Conservation (phyloP, 768 basidiomycete genomes). For the Collybia sp. region DNA sequence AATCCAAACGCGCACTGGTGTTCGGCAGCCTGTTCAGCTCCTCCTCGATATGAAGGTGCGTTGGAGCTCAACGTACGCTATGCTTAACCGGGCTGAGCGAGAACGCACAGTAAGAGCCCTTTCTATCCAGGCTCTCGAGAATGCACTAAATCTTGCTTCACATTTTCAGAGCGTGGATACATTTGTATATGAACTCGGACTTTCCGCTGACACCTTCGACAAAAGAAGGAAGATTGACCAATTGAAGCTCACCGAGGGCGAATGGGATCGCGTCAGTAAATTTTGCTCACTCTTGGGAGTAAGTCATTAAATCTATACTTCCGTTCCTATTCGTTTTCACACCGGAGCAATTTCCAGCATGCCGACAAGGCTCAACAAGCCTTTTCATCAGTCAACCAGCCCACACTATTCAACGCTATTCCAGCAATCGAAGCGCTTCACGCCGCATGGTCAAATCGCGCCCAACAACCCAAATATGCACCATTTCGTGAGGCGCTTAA, state of each 20-base stretch:
- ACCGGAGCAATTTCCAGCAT: too few relatives aligned
- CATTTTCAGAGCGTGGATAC: too few relatives aligned
- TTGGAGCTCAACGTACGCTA: constrained; percentile 14
- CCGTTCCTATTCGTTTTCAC: too few relatives aligned
- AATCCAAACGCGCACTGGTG: constrained; percentile 3
- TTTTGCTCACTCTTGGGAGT: neutral
- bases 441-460: constrained; percentile 16
- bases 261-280: neutral
- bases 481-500: constrained; percentile 15
- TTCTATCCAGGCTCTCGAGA: too few relatives aligned
- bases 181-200: constrained; percentile 1
- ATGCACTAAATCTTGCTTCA: too few relatives aligned
- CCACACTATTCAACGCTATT: constrained; percentile 21
- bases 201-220: neutral
- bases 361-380: too few relatives aligned
- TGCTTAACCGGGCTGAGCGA: constrained; percentile 9
- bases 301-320: neutral
- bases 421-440: constrained; percentile 28
- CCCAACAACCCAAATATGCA: constrained; percentile 9
- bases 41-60: constrained; percentile 16
- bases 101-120: neutral
- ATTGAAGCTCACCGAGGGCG: neutral
- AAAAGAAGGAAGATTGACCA: constrained; percentile 1
- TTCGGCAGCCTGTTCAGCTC: constrained; percentile 4
- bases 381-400: constrained; percentile 22